phyloP scores from a whole-genome alignment of 305 asterid species.

The Withania somnifera region DNA sequence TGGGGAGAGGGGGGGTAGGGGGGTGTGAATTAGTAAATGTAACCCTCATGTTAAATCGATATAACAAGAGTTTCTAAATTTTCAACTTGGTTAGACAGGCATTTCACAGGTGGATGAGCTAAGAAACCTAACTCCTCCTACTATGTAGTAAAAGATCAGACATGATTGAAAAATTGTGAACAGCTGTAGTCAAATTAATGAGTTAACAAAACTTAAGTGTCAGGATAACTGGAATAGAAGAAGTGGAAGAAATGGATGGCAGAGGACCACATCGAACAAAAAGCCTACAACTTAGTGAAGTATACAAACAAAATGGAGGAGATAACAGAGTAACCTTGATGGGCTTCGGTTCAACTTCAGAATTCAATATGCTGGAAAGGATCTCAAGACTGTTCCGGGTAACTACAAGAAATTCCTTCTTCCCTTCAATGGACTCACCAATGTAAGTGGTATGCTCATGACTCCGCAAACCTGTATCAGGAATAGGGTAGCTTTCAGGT shows the following conservation, averaged over 20 bases:
- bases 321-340: constrained; percentile 41
- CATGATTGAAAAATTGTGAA: background rate
- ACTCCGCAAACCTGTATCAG: constrained; percentile 28
- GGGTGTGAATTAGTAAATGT: background rate
- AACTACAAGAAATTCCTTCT: constrained; percentile 56
- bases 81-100: background rate
- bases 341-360: constrained; percentile 57
- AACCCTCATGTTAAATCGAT: background rate
- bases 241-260: background rate
- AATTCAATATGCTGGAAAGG: constrained; percentile 71
- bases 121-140: background rate
- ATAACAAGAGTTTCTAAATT: background rate
- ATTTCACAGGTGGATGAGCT: background rate
- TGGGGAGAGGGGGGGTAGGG: no score
- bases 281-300: background rate
- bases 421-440: constrained; percentile 53
- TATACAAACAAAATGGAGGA: background rate
- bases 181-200: background rate
- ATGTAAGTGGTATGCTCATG: constrained; percentile 29
- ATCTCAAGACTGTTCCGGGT: constrained; percentile 78
- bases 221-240: background rate
- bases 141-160: background rate
- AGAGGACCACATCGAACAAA: background rate
- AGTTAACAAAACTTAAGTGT: background rate
- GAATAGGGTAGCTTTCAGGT: constrained; percentile 55